Conservation (phyloP, 495 filamentous ascomycete genomes). For the Alectoria sarmentosa region DNA sequence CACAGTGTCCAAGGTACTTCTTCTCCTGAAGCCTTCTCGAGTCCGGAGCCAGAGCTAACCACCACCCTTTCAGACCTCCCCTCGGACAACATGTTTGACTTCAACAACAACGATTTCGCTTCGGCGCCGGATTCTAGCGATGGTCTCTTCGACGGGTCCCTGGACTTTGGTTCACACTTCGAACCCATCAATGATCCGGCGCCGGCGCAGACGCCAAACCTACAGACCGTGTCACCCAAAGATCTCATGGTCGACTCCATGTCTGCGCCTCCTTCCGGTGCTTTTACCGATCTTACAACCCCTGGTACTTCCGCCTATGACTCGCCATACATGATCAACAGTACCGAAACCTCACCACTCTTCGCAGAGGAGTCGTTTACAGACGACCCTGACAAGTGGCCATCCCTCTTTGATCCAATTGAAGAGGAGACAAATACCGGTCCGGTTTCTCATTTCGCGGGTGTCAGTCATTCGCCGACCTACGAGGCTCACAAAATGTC, state of each 20-base stretch:
- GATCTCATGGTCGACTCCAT: constrained; percentile 66
- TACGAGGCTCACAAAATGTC: constrained; percentile 35
- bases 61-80: constrained; percentile 9
- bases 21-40: background rate
- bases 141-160: constrained; percentile 13
- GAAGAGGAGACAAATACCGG: constrained; percentile 37
- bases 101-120: constrained; percentile 6
- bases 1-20: constrained; percentile 20
- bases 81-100: constrained; percentile 16
- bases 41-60: constrained; percentile 10
- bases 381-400: constrained; percentile 39
- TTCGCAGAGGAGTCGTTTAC: constrained; percentile 57
- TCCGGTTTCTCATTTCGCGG: constrained; percentile 28
- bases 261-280: constrained; percentile 75
- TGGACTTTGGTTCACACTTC: constrained; percentile 12
- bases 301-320: constrained; percentile 62
- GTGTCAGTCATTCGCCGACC: constrained; percentile 31
- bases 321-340: constrained; percentile 56
- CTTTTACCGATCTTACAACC: constrained; percentile 80
- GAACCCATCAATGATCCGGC: constrained; percentile 32
- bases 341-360: constrained; percentile 71
- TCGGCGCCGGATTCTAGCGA: constrained; percentile 12
- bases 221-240: constrained; percentile 72
- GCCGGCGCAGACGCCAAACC: constrained; percentile 25
- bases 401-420: constrained; percentile 28